Evolutionary conservation across 1,139 yeast genomes (phyloP), one percentile per base, ranked within the genome.

Genomic region (Blastobotrys indianensis): DNA sequence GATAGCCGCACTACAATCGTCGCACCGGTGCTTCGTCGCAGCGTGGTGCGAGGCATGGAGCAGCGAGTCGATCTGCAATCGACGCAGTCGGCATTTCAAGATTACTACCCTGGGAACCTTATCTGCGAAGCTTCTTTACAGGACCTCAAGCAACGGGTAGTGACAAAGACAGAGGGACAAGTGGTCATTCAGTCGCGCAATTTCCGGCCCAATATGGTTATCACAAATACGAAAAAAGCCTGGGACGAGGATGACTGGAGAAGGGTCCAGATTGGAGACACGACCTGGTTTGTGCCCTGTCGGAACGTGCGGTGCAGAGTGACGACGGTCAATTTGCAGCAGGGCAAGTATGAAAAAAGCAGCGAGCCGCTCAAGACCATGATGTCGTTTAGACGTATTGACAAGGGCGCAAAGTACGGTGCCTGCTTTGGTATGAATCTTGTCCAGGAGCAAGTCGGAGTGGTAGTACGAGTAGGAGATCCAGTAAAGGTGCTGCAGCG

Each of bases 151-250:
- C 45, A 46, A 2, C 51, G 55, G 11, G 59, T 66, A 15, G 40
- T 30, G 8, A 47, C 45, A 8, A 38, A 46, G 30, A 44, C 58
- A 11, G 45, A 51, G n/a, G 50, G 61, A 5, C 56, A 53, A 10
- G 59, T 58, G 42, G 42, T 13, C 35, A 40, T 62, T 13, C 29
- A 42, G 3, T 44, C 61, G 3, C 51, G 58, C 12, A 63, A 66
- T 45, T 72, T 72, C 59, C 57, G 76, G 30, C 73, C 75, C 17
- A 72, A 73, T 49, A 34, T 72, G 9, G 61, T 71, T 0, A 57
- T 72, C 3, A 52, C 54, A 6, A 63, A 58, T 13, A 59, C 65
- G 2, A 56, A 51, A 4, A 57, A 51, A 40, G 61, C 70, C 2
- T 67, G 65, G 55, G 65, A 59, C 30, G 72, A 70, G 44, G 75